phyloP scores from a whole-genome alignment of 2,329 filamentous ascomycete genomes.

The Pseudovirgaria hyperparasitica region DNA sequence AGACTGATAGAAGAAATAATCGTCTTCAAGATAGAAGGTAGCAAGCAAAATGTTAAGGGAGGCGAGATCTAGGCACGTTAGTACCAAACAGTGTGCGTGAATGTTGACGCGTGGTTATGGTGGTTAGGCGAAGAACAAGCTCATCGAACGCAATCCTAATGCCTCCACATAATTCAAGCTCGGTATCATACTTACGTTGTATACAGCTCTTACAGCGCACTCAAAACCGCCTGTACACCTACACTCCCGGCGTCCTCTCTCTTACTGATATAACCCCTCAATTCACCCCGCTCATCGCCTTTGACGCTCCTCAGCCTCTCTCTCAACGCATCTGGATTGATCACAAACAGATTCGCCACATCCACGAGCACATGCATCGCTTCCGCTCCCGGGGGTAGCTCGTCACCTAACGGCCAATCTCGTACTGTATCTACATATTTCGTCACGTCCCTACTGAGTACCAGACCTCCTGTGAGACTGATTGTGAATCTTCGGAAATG shows the following conservation, averaged over 20 bases:
- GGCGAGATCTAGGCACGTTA: too few relatives aligned
- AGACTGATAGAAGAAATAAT: too few relatives aligned
- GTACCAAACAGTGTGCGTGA: too few relatives aligned
- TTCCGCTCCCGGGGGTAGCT: constrained; percentile 33
- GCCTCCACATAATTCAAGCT: too few relatives aligned
- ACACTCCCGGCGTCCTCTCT: constrained; percentile 72
- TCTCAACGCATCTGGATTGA: constrained; percentile 49
- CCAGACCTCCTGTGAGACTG: constrained; percentile 82
- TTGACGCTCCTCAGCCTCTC: constrained; percentile 35
- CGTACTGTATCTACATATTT: constrained; percentile 81
- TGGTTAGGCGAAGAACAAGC: too few relatives aligned
- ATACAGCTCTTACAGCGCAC: constrained; percentile 43
- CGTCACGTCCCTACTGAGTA: constrained; percentile 92
- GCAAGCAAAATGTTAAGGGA: too few relatives aligned
- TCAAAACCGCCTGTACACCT: constrained; percentile 73
- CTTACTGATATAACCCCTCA: constrained; percentile 73
- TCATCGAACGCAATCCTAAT: too few relatives aligned
- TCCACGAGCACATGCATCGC: constrained; percentile 78
- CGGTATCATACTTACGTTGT: too few relatives aligned
- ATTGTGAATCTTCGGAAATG: constrained; percentile 93
- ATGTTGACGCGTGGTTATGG: too few relatives aligned
- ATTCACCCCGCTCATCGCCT: constrained; percentile 35
- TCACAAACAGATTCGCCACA: constrained; percentile 91
- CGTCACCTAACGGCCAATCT: constrained; percentile 58
- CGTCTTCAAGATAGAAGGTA: too few relatives aligned